A percentile compares a stretch with the other conserved stretches of the same genome.
Conservation (phyloP, 495 filamentous ascomycete genomes). For the Penicillium samsonianum region DNA sequence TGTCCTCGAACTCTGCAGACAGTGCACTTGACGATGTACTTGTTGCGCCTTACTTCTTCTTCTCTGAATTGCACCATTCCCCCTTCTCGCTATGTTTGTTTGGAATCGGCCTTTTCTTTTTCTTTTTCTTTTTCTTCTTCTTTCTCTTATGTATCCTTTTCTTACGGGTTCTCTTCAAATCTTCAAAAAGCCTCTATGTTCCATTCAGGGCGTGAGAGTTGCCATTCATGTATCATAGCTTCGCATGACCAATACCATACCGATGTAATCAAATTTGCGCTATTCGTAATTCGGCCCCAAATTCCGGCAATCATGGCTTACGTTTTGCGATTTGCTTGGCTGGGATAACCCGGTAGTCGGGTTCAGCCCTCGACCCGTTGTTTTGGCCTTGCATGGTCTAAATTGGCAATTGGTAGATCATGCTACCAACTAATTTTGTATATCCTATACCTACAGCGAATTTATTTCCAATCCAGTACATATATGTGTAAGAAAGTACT, state of each 20-base stretch:
- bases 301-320: neutral
- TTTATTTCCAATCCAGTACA: too few species aligned
- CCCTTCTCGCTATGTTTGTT: constrained; percentile 12
- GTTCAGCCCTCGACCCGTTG: neutral
- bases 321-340: neutral
- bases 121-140: constrained; percentile 21
- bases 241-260: constrained; percentile 35
- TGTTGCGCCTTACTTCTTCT: constrained; percentile 34
- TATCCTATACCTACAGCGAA: too few species aligned
- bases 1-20: constrained; percentile 14
- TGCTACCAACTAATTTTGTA: neutral
- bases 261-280: constrained; percentile 19
- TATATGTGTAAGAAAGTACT: neutral
- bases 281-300: neutral
- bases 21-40: constrained; percentile 22
- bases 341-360: neutral
- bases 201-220: constrained; percentile 23
- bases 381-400: neutral
- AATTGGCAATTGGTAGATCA: neutral
- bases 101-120: constrained; percentile 20
- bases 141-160: constrained; percentile 28
- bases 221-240: constrained; percentile 42
- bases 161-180: constrained; percentile 28
- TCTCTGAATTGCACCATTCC: constrained; percentile 19
- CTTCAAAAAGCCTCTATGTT: constrained; percentile 25